Evolutionary conservation across 345 rosid species (phyloP).

Genomic region (Salix caprea): DNA sequence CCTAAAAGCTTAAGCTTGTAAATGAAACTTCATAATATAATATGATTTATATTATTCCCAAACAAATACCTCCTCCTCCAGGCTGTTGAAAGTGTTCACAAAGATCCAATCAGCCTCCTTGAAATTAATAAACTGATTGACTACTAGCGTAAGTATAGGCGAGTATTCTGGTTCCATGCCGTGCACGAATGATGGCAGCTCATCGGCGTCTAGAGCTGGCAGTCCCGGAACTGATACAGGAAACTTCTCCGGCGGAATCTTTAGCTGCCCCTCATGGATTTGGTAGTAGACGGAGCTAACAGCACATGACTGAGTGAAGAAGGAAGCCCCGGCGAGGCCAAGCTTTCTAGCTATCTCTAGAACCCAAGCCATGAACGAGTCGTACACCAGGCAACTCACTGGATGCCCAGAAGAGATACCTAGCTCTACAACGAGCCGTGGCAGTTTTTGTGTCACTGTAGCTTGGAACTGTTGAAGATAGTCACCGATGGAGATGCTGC

Average conservation of each 20-base stretch:
- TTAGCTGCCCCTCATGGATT: constrained; percentile 8
- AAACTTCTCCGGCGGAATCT: constrained; percentile 25
- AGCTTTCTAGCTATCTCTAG: constrained; percentile 25
- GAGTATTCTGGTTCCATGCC: constrained; percentile 15
- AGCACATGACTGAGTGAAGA: constrained; percentile 32
- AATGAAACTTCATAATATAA: no score
- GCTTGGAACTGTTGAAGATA: constrained; percentile 9
- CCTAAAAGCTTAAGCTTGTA: no score
- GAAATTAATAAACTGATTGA: neutral
- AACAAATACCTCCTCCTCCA: constrained; percentile 42
- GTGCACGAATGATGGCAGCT: constrained; percentile 38
- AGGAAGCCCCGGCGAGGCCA: constrained; percentile 22
- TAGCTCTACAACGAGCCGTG: constrained; percentile 24
- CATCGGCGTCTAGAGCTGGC: constrained; percentile 32
- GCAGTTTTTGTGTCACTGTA: constrained; percentile 24
- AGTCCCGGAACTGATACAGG: constrained; percentile 23
- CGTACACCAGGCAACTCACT: constrained; percentile 35
- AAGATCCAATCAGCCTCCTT: neutral
- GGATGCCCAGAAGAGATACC: neutral
- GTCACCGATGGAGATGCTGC: neutral
- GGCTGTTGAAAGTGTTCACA: constrained; percentile 19
- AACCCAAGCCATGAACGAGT: constrained; percentile 43
- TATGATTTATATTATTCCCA: no score
- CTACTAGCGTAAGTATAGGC: neutral
- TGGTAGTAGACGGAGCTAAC: constrained; percentile 19